Evolutionary conservation across 176 grass and related monocot species (phyloP).

Genomic region (Elaeis guineensis): DNA sequence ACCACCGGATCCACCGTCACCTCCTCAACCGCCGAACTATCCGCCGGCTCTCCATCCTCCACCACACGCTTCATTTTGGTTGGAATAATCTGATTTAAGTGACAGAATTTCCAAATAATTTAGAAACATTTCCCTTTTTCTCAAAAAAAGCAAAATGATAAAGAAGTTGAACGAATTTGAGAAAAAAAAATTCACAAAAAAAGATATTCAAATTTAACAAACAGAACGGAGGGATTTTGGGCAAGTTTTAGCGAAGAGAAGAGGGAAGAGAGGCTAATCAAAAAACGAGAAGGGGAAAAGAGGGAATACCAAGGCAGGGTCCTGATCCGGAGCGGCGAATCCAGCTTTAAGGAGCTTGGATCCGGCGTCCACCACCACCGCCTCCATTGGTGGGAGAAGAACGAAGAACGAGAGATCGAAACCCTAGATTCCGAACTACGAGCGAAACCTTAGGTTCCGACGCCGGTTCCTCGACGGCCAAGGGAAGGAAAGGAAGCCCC

Average conservation of each 20-base stretch:
- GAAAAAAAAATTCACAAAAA: too few relatives aligned
- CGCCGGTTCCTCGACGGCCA: too few relatives aligned
- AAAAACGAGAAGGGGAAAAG: background rate
- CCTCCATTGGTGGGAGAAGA: constrained; percentile 51
- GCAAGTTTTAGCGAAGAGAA: background rate
- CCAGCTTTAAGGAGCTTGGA: constrained; percentile 96
- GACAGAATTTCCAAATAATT: background rate
- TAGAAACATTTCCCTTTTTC: background rate
- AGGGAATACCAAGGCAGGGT: constrained; percentile 46
- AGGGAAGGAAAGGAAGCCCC: too few relatives aligned
- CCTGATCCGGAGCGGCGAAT: constrained; percentile 75
- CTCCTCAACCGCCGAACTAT: constrained; percentile 46
- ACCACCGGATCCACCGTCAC: constrained; percentile 62
- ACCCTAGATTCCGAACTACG: constrained; percentile 4
- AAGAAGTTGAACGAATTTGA: too few relatives aligned
- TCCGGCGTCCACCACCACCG: constrained; percentile 85
- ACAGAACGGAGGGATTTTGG: too few relatives aligned
- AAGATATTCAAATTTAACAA: too few relatives aligned
- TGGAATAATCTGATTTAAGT: constrained; percentile 55
- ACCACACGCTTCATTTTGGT: constrained; percentile 79
- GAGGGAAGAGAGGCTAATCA: background rate
- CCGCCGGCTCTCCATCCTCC: constrained; percentile 46
- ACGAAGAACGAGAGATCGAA: background rate
- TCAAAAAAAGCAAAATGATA: background rate
- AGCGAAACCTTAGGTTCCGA: too few relatives aligned